These are phyloP conservation scores for Penicillium alfredii DNA, from an alignment of 495 filamentous ascomycete genomes.

Conservation along the genomic window DNA sequence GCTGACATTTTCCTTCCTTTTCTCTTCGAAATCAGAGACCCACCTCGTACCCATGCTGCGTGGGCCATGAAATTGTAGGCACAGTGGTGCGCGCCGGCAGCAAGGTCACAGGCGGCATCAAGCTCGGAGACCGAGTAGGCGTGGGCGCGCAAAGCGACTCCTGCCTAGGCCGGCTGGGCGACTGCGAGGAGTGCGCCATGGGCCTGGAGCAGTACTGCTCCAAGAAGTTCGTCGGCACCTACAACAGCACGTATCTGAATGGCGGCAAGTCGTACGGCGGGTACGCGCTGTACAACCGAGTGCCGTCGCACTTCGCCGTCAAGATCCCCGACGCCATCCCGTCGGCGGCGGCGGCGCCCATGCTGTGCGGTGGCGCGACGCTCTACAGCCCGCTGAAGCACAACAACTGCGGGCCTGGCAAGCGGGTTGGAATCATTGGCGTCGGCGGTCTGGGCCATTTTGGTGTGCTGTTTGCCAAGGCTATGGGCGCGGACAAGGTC, in stretches of 20 bases:
- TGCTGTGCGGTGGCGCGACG: conserved; percentile 82
- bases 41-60: conserved; percentile 62
- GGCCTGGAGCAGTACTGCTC: conserved; percentile 64
- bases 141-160: conserved; percentile 76
- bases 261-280: conserved; percentile 57
- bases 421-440: conserved; percentile 76
- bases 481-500: conserved; percentile 69
- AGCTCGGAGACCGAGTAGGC: conserved; percentile 82
- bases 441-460: conserved; percentile 78
- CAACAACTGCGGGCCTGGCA: conserved; percentile 72
- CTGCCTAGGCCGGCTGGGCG: conserved; percentile 53
- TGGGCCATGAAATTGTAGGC: conserved; percentile 84
- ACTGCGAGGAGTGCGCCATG: conserved; percentile 64
- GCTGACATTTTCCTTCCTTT: too few species aligned
- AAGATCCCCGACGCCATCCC: conserved; percentile 67
- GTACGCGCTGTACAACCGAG: conserved; percentile 70
- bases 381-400: conserved; percentile 68
- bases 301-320: conserved; percentile 66
- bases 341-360: conserved; percentile 62
- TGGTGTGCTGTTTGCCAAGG: conserved; percentile 54
- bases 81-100: conserved; percentile 67
- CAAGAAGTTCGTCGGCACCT: conserved; percentile 46
- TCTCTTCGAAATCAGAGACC: too few species aligned
- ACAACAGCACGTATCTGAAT: conserved; percentile 40
- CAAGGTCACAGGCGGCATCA: conserved; percentile 56